Evolutionary conservation across 2,329 filamentous ascomycete genomes (phyloP).

Genomic region (Ceratocystis variospora): DNA sequence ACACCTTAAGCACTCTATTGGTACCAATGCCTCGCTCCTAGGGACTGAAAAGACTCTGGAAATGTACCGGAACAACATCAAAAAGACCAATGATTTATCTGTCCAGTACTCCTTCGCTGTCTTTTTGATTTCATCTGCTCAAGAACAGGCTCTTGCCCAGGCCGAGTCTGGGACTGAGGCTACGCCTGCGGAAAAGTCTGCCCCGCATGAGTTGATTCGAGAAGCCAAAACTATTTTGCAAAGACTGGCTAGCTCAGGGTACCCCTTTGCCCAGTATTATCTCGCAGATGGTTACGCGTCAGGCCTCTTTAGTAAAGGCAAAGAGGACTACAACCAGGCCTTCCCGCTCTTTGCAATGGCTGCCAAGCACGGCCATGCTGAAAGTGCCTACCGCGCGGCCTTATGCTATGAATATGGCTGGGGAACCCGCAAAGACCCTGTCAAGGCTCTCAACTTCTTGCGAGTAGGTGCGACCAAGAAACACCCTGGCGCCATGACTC

Average conservation of each 20-base stretch:
- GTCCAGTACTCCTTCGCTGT: slow-evolving; percentile 95
- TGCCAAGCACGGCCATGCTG: slow-evolving; percentile 92
- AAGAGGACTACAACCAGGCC: slow-evolving; percentile 78
- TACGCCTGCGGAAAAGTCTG: slow-evolving; percentile 32
- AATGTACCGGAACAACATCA: slow-evolving; percentile 94
- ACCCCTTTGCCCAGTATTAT: slow-evolving; percentile 97
- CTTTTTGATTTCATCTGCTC: slow-evolving; percentile 80
- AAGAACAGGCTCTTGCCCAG: slow-evolving; percentile 53
- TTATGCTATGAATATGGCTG: slow-evolving; percentile 97
- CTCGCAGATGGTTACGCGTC: slow-evolving; percentile 88
- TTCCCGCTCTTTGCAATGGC: slow-evolving; percentile 88
- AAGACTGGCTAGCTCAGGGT: slow-evolving; percentile 70
- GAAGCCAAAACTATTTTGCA: slow-evolving; percentile 86
- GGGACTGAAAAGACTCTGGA: slow-evolving; percentile 88
- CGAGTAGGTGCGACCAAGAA: slow-evolving; percentile 82
- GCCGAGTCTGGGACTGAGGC: slow-evolving; percentile 31
- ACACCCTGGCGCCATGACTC: slow-evolving; percentile 87
- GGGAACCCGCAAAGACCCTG: slow-evolving; percentile 79
- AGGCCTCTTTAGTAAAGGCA: slow-evolving; percentile 87
- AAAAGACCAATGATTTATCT: slow-evolving; percentile 82
- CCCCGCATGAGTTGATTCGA: slow-evolving; percentile 54
- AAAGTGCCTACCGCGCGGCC: slow-evolving; percentile 84
- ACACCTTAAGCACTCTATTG: slow-evolving; percentile 62
- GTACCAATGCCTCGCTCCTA: slow-evolving; percentile 79
- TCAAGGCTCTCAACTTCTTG: slow-evolving; percentile 88